Evolutionary conservation across 1,284 basidiomycete species (phyloP).

Genomic region (Cutaneotrichosporon sp.): DNA sequence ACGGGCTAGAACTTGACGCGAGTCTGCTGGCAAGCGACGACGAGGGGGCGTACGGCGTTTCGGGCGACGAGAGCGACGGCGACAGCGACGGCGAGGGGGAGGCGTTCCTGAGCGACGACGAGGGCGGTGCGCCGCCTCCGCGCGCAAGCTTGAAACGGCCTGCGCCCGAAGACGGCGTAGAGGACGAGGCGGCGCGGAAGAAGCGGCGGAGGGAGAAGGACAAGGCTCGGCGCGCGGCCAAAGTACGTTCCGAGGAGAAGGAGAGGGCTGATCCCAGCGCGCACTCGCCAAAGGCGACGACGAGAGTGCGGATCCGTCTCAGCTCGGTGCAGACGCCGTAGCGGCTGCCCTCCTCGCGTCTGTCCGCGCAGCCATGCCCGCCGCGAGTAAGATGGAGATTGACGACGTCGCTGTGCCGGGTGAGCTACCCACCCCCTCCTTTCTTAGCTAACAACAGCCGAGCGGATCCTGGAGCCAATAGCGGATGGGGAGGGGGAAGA

Average conservation of each 20-base stretch:
- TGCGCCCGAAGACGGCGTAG: not conserved
- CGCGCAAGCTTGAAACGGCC: slow-evolving; percentile 3
- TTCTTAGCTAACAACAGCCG: not conserved
- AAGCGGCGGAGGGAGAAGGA: slow-evolving; percentile 20
- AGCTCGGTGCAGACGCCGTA: slow-evolving; percentile 22
- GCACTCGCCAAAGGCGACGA: slow-evolving; percentile 5
- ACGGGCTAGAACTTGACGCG: slow-evolving; percentile 37
- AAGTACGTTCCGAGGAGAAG: slow-evolving; percentile 10
- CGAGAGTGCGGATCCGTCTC: slow-evolving; percentile 14
- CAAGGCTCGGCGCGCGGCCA: slow-evolving; percentile 23
- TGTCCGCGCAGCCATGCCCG: slow-evolving; percentile 34
- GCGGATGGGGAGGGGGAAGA: not conserved
- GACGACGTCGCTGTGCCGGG: slow-evolving; percentile 36
- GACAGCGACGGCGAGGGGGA: slow-evolving; percentile 10
- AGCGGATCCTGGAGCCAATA: not conserved
- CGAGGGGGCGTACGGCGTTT: slow-evolving; percentile 18
- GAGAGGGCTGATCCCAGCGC: not conserved
- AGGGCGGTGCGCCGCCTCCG: slow-evolving; percentile 4
- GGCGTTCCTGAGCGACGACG: slow-evolving; percentile 16
- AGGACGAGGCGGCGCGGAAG: slow-evolving; percentile 17
- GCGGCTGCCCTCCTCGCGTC: slow-evolving; percentile 28
- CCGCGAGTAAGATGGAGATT: slow-evolving; percentile 42
- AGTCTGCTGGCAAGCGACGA: slow-evolving; percentile 21
- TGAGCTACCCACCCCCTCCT: no score
- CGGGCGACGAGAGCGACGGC: slow-evolving; percentile 7